Conservation (phyloP, 768 basidiomycete genomes). For the Neoboletus subvelutipes region DNA sequence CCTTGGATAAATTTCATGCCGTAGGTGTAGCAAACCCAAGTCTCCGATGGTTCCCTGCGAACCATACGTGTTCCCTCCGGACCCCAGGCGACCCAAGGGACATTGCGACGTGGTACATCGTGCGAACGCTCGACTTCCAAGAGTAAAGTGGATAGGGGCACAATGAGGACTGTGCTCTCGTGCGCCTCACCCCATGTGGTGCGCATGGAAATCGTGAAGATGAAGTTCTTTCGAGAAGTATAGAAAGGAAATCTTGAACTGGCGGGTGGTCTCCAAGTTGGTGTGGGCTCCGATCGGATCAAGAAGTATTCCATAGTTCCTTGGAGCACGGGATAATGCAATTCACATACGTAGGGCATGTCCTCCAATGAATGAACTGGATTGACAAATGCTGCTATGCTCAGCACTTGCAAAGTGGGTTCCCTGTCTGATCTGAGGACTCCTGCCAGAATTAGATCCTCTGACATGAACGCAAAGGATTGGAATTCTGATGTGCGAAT, state of each 20-base stretch:
- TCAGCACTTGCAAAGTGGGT: constrained; percentile 21
- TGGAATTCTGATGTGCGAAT: constrained; percentile 22
- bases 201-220: constrained; percentile 33
- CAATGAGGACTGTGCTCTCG: constrained; percentile 26
- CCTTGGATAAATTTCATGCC: constrained; percentile 34
- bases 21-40: constrained; percentile 38
- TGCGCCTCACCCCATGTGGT: constrained; percentile 4
- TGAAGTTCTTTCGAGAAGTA: constrained; percentile 26
- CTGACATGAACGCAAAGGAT: constrained; percentile 37
- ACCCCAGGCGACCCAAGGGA: constrained; percentile 36
- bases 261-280: constrained; percentile 24
- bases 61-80: constrained; percentile 31
- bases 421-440: constrained; percentile 7
- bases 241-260: constrained; percentile 20
- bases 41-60: constrained; percentile 25
- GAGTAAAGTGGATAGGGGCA: constrained; percentile 33
- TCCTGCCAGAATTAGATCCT: constrained; percentile 27
- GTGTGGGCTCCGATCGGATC: constrained; percentile 35
- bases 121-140: constrained; percentile 20
- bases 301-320: constrained; percentile 20
- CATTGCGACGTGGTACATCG: background rate
- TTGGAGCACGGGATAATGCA: constrained; percentile 26
- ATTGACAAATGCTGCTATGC: constrained; percentile 7
- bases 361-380: constrained; percentile 9
- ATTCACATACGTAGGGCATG: constrained; percentile 25